phyloP scores from a whole-genome alignment of 2,329 filamentous ascomycete genomes.

The Ophiostoma novo-ulmi region DNA sequence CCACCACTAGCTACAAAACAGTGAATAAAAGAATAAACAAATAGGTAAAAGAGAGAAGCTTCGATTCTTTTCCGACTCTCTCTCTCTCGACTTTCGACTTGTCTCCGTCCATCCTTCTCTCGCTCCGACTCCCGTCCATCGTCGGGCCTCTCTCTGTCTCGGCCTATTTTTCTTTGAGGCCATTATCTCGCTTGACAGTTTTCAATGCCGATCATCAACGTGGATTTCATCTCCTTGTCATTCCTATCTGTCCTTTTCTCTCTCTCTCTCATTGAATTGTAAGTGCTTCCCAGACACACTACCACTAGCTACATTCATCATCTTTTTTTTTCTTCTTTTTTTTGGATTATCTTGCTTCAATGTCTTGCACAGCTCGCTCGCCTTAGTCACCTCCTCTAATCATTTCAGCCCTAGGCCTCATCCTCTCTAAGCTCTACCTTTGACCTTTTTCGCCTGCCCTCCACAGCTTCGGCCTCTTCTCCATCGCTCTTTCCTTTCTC shows the following conservation, averaged over 20 bases:
- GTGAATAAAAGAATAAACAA: neutral
- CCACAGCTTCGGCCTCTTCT: neutral
- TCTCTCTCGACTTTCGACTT: too few species aligned
- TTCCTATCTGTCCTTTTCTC: neutral
- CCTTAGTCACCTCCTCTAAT: neutral
- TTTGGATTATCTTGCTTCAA: neutral
- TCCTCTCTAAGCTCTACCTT: neutral
- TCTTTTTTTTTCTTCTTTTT: neutral
- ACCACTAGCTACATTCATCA: neutral
- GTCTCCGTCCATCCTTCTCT: neutral
- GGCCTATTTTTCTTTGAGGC: neutral
- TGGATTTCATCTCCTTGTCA: neutral
- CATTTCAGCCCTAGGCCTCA: neutral
- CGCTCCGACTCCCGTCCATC: neutral
- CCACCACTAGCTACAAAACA: neutral
- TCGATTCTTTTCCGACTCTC: neutral
- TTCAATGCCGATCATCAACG: slow-evolving; percentile 2
- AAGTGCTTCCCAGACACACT: neutral
- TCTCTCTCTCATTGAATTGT: neutral
- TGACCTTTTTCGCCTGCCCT: neutral
- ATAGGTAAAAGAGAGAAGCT: neutral
- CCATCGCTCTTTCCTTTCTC: neutral
- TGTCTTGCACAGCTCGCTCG: neutral
- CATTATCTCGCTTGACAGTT: neutral
- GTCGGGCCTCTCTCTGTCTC: neutral